Conservation (phyloP, 1,139 yeast genomes). For the Taphrina communis region DNA sequence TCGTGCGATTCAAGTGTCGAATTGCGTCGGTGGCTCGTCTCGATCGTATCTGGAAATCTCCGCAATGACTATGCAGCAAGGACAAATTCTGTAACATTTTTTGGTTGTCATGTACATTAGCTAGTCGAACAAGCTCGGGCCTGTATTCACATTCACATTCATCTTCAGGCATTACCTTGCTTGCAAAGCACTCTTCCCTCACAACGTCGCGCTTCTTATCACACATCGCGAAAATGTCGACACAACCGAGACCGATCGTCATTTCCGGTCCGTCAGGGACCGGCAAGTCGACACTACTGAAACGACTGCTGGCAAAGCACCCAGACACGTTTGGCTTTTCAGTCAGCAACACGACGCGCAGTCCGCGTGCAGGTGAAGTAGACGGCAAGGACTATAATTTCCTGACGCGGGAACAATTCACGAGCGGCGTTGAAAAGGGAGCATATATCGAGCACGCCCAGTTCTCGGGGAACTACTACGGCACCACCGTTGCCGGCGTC, state of each 20-base stretch:
- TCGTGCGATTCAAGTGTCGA: neutral
- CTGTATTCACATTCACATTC: too few species aligned
- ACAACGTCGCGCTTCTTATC: conserved; percentile 8
- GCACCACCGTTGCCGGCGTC: conserved; percentile 86
- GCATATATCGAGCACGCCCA: conserved; percentile 97
- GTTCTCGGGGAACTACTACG: conserved; percentile 96
- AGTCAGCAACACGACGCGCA: conserved; percentile 85
- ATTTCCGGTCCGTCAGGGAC: conserved; percentile 97
- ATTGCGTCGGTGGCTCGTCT: conserved; percentile 1
- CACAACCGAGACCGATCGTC: conserved; percentile 75
- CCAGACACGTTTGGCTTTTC: conserved; percentile 92
- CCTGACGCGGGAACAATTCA: conserved; percentile 76
- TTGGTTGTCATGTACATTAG: too few species aligned
- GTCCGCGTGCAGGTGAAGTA: conserved; percentile 88
- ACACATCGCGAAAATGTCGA: conserved; percentile 1
- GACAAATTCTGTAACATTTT: neutral
- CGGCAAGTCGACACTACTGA: conserved; percentile 92
- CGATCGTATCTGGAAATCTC: neutral
- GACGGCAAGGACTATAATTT: conserved; percentile 91
- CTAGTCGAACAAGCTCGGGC: too few species aligned
- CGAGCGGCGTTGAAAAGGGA: conserved; percentile 69
- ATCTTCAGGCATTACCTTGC: too few species aligned
- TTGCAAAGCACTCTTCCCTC: neutral
- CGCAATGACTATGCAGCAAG: neutral
- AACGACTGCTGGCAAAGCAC: conserved; percentile 84